Evolutionary conservation across 139 green algal species (phyloP).

Genomic region (Pycnococcus provasolii): DNA sequence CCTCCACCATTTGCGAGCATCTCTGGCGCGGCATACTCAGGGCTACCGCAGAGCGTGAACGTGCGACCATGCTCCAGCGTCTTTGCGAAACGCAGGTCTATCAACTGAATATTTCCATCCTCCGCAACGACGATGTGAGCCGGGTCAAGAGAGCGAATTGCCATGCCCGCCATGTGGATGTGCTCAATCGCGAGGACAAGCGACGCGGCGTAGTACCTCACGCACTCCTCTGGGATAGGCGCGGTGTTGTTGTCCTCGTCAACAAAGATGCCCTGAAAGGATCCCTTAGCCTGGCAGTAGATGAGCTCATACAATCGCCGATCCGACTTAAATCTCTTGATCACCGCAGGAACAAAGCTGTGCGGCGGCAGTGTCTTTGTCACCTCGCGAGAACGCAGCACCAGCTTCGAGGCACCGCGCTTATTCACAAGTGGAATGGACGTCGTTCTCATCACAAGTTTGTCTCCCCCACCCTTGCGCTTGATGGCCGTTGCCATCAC

Average conservation of each 20-base stretch:
- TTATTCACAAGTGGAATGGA: too few species aligned
- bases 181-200: slow-evolving; percentile 73
- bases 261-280: neutral
- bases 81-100: slow-evolving; percentile 47
- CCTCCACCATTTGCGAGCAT: slow-evolving; percentile 42
- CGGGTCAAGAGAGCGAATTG: slow-evolving; percentile 35
- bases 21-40: slow-evolving; percentile 56
- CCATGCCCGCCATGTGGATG: slow-evolving; percentile 52
- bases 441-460: too few species aligned
- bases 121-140: slow-evolving; percentile 47
- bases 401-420: too few species aligned
- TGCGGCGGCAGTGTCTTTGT: too few species aligned
- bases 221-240: slow-evolving; percentile 2
- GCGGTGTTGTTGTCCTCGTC: neutral
- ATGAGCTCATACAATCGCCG: slow-evolving; percentile 5
- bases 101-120: slow-evolving; percentile 39
- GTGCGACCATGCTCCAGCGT: slow-evolving; percentile 39
- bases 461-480: too few species aligned
- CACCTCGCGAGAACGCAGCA: too few species aligned
- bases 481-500: too few species aligned
- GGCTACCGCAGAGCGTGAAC: slow-evolving; percentile 62
- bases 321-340: slow-evolving; percentile 40
- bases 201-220: slow-evolving; percentile 68
- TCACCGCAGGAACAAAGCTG: slow-evolving; percentile 24
- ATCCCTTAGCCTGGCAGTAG: neutral